Conservation (phyloP, 768 basidiomycete species). For the Dacryopinax spathularia region DNA sequence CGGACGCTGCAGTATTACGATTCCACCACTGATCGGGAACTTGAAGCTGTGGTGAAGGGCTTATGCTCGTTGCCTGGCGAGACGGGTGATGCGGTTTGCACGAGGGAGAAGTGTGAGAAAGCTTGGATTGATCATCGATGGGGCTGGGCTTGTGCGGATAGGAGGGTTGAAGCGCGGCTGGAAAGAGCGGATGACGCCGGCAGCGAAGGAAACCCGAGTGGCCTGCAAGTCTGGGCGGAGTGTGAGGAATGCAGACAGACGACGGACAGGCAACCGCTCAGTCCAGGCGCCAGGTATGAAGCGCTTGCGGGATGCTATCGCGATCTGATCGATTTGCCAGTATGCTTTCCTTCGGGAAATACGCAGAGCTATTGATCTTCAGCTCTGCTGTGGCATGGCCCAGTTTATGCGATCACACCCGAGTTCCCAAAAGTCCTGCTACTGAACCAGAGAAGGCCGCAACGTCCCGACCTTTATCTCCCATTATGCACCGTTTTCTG, state of each 20-base stretch:
- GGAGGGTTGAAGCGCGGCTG: neutral
- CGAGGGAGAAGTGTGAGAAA: neutral
- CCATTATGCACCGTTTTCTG: conserved; percentile 33
- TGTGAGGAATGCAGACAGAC: conserved; percentile 36
- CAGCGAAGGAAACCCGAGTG: conserved; percentile 7
- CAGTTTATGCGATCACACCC: conserved; percentile 36
- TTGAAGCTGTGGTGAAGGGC: neutral
- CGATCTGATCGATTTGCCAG: conserved; percentile 20
- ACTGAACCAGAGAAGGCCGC: conserved; percentile 14
- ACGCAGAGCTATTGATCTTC: conserved; percentile 40
- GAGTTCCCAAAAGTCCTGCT: conserved; percentile 10
- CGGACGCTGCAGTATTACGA: neutral
- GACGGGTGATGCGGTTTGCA: neutral
- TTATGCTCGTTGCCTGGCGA: neutral
- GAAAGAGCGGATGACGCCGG: neutral
- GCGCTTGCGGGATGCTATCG: neutral
- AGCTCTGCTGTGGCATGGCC: conserved; percentile 29
- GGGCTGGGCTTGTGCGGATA: neutral
- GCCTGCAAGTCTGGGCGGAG: conserved; percentile 35
- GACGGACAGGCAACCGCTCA: conserved; percentile 28
- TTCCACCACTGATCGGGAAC: neutral
- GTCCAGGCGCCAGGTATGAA: conserved; percentile 37
- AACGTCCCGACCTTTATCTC: conserved; percentile 22
- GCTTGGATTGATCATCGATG: neutral
- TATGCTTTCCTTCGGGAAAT: conserved; percentile 44